These are phyloP conservation scores for Albizia julibrissin DNA, from an alignment of 306 rosid genomes.

Conservation along the genomic window DNA sequence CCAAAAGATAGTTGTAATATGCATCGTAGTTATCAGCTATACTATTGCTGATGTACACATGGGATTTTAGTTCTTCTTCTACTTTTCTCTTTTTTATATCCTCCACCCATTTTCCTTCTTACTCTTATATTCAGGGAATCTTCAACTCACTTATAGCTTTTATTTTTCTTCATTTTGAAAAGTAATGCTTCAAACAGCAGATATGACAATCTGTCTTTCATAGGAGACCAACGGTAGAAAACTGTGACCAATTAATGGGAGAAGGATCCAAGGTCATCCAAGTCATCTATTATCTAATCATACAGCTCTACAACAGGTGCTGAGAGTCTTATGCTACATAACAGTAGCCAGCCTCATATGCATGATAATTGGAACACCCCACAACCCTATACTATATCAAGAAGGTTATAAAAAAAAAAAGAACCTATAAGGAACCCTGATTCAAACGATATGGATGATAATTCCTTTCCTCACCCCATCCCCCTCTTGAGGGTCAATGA, in stretches of 20 bases:
- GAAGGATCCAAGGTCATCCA: neutral
- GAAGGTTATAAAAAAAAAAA: neutral
- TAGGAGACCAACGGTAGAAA: conserved; percentile 9
- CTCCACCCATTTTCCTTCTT: neutral
- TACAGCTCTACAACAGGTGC: neutral
- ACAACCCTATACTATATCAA: neutral
- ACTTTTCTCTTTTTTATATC: neutral
- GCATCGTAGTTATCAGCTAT: neutral
- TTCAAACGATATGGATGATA: neutral
- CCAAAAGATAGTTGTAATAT: neutral
- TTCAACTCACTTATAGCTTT: neutral
- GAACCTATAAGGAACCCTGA: neutral
- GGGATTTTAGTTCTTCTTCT: neutral
- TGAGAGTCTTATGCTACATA: neutral
- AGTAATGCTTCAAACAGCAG: neutral
- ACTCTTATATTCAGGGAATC: neutral
- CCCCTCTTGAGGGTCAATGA: neutral
- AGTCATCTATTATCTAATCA: neutral
- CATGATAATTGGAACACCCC: neutral
- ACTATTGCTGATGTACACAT: neutral
- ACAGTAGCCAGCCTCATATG: neutral
- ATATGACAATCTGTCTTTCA: neutral
- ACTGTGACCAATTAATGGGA: neutral
- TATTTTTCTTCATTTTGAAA: conserved; percentile 6
- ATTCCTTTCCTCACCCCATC: neutral